Evolutionary conservation across 139 green algal genomes (phyloP).

Genomic region (Marvania coccoides): DNA sequence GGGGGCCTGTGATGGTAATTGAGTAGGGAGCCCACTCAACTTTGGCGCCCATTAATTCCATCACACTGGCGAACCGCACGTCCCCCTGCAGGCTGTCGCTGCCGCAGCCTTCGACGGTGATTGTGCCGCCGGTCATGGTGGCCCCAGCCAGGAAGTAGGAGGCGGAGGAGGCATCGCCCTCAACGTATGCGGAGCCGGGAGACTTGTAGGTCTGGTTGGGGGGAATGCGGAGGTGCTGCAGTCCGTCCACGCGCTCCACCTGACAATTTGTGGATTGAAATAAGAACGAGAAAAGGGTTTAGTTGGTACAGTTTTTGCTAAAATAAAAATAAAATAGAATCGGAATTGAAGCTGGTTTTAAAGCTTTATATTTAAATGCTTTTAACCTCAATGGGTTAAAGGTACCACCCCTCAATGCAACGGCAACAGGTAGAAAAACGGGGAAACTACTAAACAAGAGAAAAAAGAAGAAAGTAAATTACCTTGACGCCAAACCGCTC

Average conservation of each 20-base stretch:
- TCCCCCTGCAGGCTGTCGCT: slow-evolving; percentile 88
- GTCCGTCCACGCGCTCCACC: slow-evolving; percentile 66
- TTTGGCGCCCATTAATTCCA: slow-evolving; percentile 93
- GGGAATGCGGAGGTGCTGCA: slow-evolving; percentile 70
- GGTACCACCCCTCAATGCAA: too few relatives aligned
- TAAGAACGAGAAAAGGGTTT: too few relatives aligned
- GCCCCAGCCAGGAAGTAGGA: slow-evolving; percentile 96
- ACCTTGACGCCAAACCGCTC: slow-evolving; percentile 79
- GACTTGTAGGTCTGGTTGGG: slow-evolving; percentile 76
- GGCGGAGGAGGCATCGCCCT: slow-evolving; percentile 92
- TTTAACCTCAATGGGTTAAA: too few relatives aligned
- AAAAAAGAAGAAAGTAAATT: too few relatives aligned
- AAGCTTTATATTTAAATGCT: too few relatives aligned
- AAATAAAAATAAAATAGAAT: too few relatives aligned
- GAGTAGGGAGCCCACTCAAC: slow-evolving; percentile 86
- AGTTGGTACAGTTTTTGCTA: too few relatives aligned
- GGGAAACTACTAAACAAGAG: too few relatives aligned
- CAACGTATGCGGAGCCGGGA: slow-evolving; percentile 85
- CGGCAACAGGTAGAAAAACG: too few relatives aligned
- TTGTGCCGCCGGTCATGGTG: slow-evolving; percentile 81
- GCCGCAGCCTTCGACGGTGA: slow-evolving; percentile 92
- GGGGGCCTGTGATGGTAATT: slow-evolving; percentile 82
- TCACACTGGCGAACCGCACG: slow-evolving; percentile 89
- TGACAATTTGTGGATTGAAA: too few relatives aligned
- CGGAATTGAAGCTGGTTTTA: too few relatives aligned